Conservation (phyloP, 1,139 yeast species). For the Saccharomyces hybrid region DNA sequence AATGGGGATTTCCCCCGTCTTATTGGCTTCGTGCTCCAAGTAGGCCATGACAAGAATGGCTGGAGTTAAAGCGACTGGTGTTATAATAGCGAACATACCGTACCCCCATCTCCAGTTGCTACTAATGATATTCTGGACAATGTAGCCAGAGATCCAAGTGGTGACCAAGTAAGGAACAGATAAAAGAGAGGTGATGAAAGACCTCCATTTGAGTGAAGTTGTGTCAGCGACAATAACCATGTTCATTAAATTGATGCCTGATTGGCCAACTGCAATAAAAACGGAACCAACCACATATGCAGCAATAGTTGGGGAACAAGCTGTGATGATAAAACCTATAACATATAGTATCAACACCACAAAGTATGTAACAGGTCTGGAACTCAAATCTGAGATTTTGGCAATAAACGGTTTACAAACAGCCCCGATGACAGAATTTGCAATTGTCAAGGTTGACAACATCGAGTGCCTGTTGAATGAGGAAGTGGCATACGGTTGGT, state of each 20-base stretch:
- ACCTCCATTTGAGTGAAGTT: constrained; percentile 34
- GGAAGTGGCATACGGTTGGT: constrained; percentile 32
- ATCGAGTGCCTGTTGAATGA: constrained; percentile 33
- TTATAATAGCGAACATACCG: constrained; percentile 36
- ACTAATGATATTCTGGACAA: constrained; percentile 30
- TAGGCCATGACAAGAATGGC: constrained; percentile 29
- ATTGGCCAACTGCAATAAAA: constrained; percentile 29
- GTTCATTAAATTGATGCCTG: constrained; percentile 28
- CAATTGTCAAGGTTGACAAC: constrained; percentile 33
- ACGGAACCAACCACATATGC: constrained; percentile 34
- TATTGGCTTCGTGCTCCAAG: constrained; percentile 29
- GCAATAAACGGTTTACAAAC: constrained; percentile 31
- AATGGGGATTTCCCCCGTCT: neutral
- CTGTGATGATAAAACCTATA: constrained; percentile 12
- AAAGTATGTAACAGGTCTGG: constrained; percentile 30
- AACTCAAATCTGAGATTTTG: constrained; percentile 31
- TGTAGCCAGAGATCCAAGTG: constrained; percentile 34
- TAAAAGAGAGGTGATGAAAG: constrained; percentile 26
- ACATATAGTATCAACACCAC: constrained; percentile 26
- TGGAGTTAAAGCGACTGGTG: constrained; percentile 33
- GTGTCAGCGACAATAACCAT: constrained; percentile 33
- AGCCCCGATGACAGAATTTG: constrained; percentile 31
- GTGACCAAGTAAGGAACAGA: constrained; percentile 32
- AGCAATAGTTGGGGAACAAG: constrained; percentile 26
- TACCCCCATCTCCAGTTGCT: constrained; percentile 39